Conservation (phyloP, 2,329 filamentous ascomycete species). For the Fusarium sp. region DNA sequence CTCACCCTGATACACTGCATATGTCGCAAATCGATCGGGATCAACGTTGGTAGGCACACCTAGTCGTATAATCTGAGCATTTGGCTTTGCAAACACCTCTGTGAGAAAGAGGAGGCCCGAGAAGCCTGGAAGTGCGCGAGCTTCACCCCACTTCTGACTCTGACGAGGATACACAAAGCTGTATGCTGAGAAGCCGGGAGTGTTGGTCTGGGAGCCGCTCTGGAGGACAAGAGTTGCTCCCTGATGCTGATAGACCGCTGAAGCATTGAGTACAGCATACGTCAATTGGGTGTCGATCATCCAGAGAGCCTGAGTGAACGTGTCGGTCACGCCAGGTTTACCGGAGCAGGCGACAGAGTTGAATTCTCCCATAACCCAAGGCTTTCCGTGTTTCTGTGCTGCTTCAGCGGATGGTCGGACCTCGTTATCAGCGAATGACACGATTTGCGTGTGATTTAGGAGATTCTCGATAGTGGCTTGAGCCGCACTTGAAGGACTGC, state of each 20-base stretch:
- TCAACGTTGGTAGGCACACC: background rate
- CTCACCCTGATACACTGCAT: conserved; percentile 3
- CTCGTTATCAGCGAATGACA: conserved; percentile 10
- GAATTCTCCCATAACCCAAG: conserved; percentile 52
- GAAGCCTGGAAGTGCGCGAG: conserved; percentile 20
- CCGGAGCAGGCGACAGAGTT: conserved; percentile 56
- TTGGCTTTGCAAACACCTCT: conserved; percentile 21
- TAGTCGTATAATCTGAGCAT: background rate
- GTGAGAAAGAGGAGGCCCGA: conserved; percentile 25
- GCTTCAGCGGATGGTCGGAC: conserved; percentile 24
- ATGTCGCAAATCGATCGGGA: conserved; percentile 2
- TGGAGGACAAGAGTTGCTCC: conserved; percentile 34
- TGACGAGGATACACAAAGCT: conserved; percentile 34
- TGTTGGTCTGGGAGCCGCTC: conserved; percentile 27
- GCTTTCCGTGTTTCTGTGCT: conserved; percentile 11
- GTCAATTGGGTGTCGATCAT: conserved; percentile 52
- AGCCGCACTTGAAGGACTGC: background rate
- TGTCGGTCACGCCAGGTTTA: conserved; percentile 53
- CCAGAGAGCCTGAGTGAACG: conserved; percentile 55
- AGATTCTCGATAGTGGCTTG: conserved; percentile 12
- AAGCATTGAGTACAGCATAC: conserved; percentile 53
- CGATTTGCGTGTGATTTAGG: conserved; percentile 12
- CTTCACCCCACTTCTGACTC: conserved; percentile 23
- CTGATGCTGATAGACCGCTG: conserved; percentile 50
- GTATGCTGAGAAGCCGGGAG: conserved; percentile 28